phyloP scores from a whole-genome alignment of 805 yeast species.

The Danielia oregonensis region DNA sequence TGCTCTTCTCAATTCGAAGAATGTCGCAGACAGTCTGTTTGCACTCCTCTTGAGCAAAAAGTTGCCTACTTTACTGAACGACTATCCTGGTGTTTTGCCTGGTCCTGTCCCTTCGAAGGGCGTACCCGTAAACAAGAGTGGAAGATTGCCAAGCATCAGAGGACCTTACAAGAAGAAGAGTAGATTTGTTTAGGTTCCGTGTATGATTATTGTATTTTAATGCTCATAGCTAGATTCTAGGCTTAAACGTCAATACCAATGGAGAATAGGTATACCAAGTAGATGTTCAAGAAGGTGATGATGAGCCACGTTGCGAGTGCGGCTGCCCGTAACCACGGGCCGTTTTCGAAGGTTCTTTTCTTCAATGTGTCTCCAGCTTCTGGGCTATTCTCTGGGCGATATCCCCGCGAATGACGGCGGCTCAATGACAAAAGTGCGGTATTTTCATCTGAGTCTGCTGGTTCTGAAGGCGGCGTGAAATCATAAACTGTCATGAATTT shows the following conservation, averaged over 20 bases:
- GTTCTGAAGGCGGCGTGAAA: conserved; percentile 8
- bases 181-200: conserved; percentile 12
- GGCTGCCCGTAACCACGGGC: conserved; percentile 27
- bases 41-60: conserved; percentile 31
- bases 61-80: conserved; percentile 69
- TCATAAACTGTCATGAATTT: conserved; percentile 39
- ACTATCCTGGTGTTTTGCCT: conserved; percentile 78
- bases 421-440: conserved; percentile 10
- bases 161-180: conserved; percentile 37
- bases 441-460: conserved; percentile 11
- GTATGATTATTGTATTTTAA: conserved; percentile 1
- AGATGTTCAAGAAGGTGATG: conserved; percentile 37
- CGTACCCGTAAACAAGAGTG: conserved; percentile 13
- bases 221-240: neutral
- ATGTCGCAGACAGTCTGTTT: conserved; percentile 23
- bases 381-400: conserved; percentile 4
- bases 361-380: conserved; percentile 7
- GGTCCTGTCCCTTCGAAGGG: conserved; percentile 38
- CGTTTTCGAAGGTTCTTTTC: conserved; percentile 38
- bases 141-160: conserved; percentile 36
- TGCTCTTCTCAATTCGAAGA: conserved; percentile 29
- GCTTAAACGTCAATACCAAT: conserved; percentile 36
- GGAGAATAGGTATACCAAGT: conserved; percentile 38
- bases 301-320: conserved; percentile 39
- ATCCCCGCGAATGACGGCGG: conserved; percentile 4